A percentile compares a stretch with the other conserved stretches of the same genome.
phyloP scores from a whole-genome alignment of 2,329 filamentous ascomycete genomes.

The Xenosphaeropsis pyriputrescens region DNA sequence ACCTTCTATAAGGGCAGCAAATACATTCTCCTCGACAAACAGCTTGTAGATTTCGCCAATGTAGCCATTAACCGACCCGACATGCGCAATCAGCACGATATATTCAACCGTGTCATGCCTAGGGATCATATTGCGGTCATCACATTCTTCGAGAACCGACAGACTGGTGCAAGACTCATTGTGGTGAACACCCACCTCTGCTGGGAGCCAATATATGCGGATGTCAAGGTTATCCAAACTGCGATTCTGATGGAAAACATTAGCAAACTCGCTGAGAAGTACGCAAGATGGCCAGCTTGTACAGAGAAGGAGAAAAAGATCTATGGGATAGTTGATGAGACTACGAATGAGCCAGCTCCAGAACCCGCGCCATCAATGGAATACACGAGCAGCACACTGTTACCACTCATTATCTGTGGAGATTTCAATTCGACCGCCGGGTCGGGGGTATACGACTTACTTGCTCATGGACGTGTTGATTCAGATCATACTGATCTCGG shows the following conservation, averaged over 20 bases:
- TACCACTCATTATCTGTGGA: slow-evolving; percentile 81
- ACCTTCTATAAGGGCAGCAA: slow-evolving; percentile 95
- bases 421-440: slow-evolving; percentile 88
- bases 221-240: slow-evolving; percentile 94
- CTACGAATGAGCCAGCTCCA: slow-evolving; percentile 35
- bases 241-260: slow-evolving; percentile 91
- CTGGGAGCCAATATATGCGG: slow-evolving; percentile 81
- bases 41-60: slow-evolving; percentile 80
- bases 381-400: slow-evolving; percentile 74
- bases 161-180: slow-evolving; percentile 81
- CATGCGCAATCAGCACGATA: slow-evolving; percentile 94
- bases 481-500: slow-evolving; percentile 70
- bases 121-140: slow-evolving; percentile 94
- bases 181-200: slow-evolving; percentile 89
- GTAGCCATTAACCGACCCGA: slow-evolving; percentile 89
- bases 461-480: slow-evolving; percentile 65
- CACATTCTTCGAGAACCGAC: slow-evolving; percentile 81
- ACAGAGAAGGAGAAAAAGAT: slow-evolving; percentile 55
- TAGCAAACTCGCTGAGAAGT: slow-evolving; percentile 73
- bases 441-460: slow-evolving; percentile 82
- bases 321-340: slow-evolving; percentile 21
- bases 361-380: slow-evolving; percentile 72
- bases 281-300: slow-evolving; percentile 62
- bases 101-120: slow-evolving; percentile 97
- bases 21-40: slow-evolving; percentile 86